Conservation (phyloP, 768 basidiomycete species). For the Podaxis mareebaensis region DNA sequence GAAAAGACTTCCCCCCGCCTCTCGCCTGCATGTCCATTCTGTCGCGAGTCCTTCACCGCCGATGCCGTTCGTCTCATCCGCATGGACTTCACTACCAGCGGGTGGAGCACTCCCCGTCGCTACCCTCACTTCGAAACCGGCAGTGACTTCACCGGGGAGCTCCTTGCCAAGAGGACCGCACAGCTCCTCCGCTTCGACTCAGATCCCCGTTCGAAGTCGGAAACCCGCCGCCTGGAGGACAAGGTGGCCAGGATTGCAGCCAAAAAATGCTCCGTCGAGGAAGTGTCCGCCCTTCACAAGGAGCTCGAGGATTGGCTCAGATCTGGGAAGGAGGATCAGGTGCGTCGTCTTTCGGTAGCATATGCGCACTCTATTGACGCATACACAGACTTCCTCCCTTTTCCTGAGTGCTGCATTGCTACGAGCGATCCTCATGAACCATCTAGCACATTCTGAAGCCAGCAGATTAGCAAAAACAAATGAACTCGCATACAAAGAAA, state of each 20-base stretch:
- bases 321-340: conserved; percentile 68
- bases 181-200: conserved; percentile 48
- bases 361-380: conserved; percentile 19
- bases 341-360: conserved; percentile 37
- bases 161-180: conserved; percentile 48
- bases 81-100: conserved; percentile 70
- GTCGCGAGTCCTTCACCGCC: conserved; percentile 71
- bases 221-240: conserved; percentile 71
- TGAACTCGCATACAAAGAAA: conserved; percentile 62
- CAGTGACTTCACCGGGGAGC: conserved; percentile 37
- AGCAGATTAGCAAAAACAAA: conserved; percentile 64
- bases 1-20: conserved; percentile 76
- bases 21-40: conserved; percentile 81
- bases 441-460: conserved; percentile 77
- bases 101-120: conserved; percentile 68
- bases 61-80: conserved; percentile 76
- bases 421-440: conserved; percentile 82
- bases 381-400: conserved; percentile 60
- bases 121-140: conserved; percentile 53
- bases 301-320: conserved; percentile 79
- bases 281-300: conserved; percentile 74
- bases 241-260: conserved; percentile 77
- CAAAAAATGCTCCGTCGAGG: conserved; percentile 87
- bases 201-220: conserved; percentile 43
- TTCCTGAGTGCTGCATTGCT: conserved; percentile 76